Percentiles rank a stretch among this genome's conserved stretches.
phyloP scores from a whole-genome alignment of 1,284 basidiomycete species.

The Ceratobasidium sp. region DNA sequence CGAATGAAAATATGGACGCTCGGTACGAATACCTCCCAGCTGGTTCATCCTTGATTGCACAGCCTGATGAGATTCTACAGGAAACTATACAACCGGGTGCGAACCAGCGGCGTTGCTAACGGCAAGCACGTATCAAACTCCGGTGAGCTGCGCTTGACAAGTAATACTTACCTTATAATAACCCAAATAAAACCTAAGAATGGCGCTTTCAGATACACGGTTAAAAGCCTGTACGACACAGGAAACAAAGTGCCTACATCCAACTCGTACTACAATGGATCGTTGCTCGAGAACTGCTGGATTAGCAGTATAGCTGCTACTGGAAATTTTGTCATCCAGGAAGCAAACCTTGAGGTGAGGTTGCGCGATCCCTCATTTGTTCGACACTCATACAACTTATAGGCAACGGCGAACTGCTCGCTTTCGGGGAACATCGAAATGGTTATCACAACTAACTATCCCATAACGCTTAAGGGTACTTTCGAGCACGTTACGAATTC shows the following conservation, averaged over 20 bases:
- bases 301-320: background rate
- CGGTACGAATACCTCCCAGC: background rate
- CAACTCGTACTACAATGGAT: background rate
- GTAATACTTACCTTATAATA: background rate
- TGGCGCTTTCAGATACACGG: background rate
- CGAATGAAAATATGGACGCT: background rate
- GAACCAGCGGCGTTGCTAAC: background rate
- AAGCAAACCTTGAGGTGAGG: background rate
- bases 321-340: background rate
- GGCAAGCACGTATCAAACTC: background rate
- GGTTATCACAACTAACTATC: background rate
- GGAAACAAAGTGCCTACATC: background rate
- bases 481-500: no score
- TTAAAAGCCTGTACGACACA: background rate
- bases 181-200: background rate
- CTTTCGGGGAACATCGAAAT: background rate
- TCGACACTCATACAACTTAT: background rate
- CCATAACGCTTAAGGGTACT: background rate
- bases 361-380: no score
- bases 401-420: background rate
- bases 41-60: background rate
- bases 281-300: background rate
- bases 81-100: background rate
- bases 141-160: background rate
- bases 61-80: background rate